phyloP scores from a whole-genome alignment of 495 filamentous ascomycete species.

The Lentithecium fluviatile region DNA sequence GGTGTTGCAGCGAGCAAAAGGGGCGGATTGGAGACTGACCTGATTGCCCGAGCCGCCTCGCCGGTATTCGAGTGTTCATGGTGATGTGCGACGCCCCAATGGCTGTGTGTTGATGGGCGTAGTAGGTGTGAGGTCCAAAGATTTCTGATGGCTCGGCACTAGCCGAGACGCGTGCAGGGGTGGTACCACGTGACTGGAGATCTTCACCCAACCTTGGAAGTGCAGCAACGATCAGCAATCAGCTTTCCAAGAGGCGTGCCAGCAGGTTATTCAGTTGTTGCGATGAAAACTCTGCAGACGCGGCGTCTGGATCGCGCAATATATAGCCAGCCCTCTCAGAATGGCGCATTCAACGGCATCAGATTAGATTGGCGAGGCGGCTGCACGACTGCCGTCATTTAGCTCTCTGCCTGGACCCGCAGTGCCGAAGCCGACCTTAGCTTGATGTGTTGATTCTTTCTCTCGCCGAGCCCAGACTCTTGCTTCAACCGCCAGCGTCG shows the following conservation, averaged over 20 bases:
- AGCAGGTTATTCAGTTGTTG: background rate
- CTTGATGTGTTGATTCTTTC: too few species aligned
- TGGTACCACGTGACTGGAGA: slow-evolving; percentile 6
- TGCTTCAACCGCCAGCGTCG: too few species aligned
- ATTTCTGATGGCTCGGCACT: slow-evolving; percentile 22
- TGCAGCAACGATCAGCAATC: background rate
- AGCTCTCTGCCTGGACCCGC: too few species aligned
- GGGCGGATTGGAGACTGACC: slow-evolving; percentile 13
- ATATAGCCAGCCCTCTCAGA: too few species aligned
- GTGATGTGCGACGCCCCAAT: slow-evolving; percentile 20
- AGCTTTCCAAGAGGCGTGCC: background rate
- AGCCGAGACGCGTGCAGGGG: slow-evolving; percentile 13
- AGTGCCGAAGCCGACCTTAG: too few species aligned
- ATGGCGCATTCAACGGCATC: too few species aligned
- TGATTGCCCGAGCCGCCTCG: slow-evolving; percentile 20
- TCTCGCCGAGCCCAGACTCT: too few species aligned
- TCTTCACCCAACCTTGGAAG: background rate
- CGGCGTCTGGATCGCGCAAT: too few species aligned
- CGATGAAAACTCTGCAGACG: too few species aligned
- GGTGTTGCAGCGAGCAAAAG: background rate
- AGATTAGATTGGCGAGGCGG: too few species aligned
- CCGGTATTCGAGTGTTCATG: slow-evolving; percentile 32
- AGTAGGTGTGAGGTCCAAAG: slow-evolving; percentile 2
- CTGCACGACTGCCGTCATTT: too few species aligned
- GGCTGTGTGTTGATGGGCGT: slow-evolving; percentile 18